These are phyloP conservation scores for Zoysia matrella DNA, from an alignment of 202 grass and related monocot genomes.

Conservation along the genomic window DNA sequence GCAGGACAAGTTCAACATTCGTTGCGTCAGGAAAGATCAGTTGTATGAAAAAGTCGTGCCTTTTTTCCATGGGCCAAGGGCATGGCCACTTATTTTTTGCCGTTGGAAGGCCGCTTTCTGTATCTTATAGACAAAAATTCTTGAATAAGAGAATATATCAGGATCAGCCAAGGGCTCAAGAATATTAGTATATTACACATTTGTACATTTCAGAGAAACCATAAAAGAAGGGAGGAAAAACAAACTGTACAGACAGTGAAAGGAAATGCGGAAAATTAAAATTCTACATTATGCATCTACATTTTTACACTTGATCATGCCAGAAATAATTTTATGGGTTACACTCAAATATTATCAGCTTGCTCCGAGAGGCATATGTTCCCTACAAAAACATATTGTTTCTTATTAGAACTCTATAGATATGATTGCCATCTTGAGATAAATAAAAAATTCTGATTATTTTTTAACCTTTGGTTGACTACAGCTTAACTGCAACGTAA, in stretches of 20 bases:
- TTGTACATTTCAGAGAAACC: not conserved
- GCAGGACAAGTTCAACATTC: too few species aligned
- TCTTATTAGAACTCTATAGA: not conserved
- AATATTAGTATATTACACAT: not conserved
- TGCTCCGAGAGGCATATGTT: not conserved
- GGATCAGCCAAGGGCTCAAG: not conserved
- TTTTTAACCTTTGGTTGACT: not conserved
- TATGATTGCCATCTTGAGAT: not conserved
- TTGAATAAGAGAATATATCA: not conserved
- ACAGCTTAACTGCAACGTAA: slow-evolving; percentile 26
- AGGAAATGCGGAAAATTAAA: not conserved
- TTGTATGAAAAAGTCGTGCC: too few species aligned
- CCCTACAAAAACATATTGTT: not conserved
- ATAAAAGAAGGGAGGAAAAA: not conserved
- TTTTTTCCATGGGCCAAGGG: not conserved
- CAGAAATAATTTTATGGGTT: not conserved
- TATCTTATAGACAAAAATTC: not conserved
- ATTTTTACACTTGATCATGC: not conserved
- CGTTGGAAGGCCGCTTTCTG: too few species aligned
- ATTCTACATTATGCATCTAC: not conserved
- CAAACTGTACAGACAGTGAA: not conserved
- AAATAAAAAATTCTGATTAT: not conserved
- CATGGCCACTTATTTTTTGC: not conserved
- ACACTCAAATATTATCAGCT: not conserved
- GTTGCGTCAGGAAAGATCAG: too few species aligned